Conservation (phyloP, 139 green algal genomes). For the Chlamydomonas sp. region DNA sequence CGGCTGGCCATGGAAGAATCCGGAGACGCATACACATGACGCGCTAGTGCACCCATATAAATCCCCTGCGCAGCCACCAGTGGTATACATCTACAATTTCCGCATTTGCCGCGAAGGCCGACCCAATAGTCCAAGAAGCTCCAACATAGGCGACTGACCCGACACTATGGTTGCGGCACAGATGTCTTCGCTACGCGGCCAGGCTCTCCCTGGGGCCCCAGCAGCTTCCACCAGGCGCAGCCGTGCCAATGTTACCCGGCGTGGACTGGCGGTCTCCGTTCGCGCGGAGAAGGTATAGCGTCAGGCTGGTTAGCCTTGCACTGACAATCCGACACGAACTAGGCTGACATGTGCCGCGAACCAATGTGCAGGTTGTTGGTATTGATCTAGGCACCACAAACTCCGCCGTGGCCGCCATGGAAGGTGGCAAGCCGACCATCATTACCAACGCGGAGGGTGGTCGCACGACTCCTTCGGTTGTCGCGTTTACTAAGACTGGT, state of each 20-base stretch:
- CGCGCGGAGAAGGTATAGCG: constrained; percentile 34
- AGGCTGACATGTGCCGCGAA: background rate
- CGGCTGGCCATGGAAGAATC: too few relatives aligned
- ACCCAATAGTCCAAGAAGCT: too few relatives aligned
- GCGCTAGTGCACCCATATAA: too few relatives aligned
- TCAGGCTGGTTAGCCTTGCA: background rate
- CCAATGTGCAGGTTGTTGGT: constrained; percentile 72
- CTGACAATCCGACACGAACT: background rate
- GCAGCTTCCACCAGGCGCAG: background rate
- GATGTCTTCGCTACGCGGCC: background rate
- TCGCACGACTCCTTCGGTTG: constrained; percentile 97
- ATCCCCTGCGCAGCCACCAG: too few relatives aligned
- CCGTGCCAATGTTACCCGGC: background rate
- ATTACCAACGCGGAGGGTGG: constrained; percentile 98
- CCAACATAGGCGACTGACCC: background rate
- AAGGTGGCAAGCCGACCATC: constrained; percentile 96
- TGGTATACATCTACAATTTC: too few relatives aligned
- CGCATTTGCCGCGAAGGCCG: too few relatives aligned
- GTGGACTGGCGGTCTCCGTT: background rate
- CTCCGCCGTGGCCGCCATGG: constrained; percentile 92
- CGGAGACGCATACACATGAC: too few relatives aligned
- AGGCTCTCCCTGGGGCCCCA: background rate
- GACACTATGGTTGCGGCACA: background rate
- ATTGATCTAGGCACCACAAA: constrained; percentile 97
- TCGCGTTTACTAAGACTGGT: constrained; percentile 95